A percentile compares a stretch with the other conserved stretches of the same genome.
These are phyloP conservation scores for Boeremia exigua DNA, from an alignment of 2,329 filamentous ascomycete genomes.

Conservation along the genomic window DNA sequence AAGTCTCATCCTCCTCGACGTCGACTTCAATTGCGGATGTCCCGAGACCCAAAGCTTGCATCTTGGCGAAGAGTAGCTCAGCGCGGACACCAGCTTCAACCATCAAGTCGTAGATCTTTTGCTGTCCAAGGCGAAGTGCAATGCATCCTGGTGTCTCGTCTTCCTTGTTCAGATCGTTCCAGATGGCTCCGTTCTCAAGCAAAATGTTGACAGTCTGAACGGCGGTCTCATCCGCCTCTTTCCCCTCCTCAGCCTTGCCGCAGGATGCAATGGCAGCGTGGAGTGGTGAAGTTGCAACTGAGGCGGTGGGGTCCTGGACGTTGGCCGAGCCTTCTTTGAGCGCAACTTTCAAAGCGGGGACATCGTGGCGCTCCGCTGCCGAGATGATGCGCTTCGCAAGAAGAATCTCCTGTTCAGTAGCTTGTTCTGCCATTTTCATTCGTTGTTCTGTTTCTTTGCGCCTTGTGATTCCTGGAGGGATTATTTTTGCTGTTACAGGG, in stretches of 20 bases:
- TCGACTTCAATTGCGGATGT: conserved; percentile 29
- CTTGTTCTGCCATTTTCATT: conserved; percentile 37
- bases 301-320: conserved; percentile 45
- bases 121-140: conserved; percentile 41
- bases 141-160: conserved; percentile 49
- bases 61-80: conserved; percentile 44
- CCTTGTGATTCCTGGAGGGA: not conserved
- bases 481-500: conserved; percentile 17
- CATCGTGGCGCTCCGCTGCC: conserved; percentile 44
- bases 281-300: conserved; percentile 42
- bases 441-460: conserved; percentile 2
- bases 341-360: conserved; percentile 40
- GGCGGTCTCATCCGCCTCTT: conserved; percentile 36
- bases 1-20: conserved; percentile 30
- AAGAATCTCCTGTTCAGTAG: conserved; percentile 45
- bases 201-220: conserved; percentile 40
- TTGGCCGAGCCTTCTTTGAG: conserved; percentile 47
- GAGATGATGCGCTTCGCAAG: conserved; percentile 47
- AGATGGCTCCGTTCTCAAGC: conserved; percentile 48
- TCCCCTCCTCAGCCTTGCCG: conserved; percentile 37
- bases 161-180: conserved; percentile 48
- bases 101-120: conserved; percentile 46
- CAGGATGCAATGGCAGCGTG: conserved; percentile 45
- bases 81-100: conserved; percentile 47
- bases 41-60: conserved; percentile 42